Percentiles rank a stretch among this genome's conserved stretches.
These are phyloP conservation scores for Nyssa sinensis DNA, from an alignment of 148 eudicot genomes.

Conservation along the genomic window DNA sequence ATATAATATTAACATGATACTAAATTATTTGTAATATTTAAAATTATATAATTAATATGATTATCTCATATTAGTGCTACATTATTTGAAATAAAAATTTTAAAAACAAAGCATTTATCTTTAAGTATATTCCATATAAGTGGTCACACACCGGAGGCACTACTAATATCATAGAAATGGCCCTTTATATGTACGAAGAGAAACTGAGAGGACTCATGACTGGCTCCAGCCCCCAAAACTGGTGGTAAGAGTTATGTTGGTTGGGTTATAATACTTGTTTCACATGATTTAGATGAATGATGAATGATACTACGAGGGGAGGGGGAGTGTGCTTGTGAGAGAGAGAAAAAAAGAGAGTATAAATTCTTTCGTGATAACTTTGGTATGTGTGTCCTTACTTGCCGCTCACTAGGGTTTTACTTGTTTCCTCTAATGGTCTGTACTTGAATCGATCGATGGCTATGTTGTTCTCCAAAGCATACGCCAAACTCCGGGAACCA, in stretches of 20 bases:
- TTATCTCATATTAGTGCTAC: no score
- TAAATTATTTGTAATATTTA: no score
- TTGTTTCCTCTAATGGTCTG: slow-evolving; percentile 4
- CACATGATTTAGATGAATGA: not conserved
- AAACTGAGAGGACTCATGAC: not conserved
- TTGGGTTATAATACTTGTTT: not conserved
- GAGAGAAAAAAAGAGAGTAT: no score
- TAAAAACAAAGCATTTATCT: no score
- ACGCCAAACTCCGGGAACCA: no score
- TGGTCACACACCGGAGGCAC: not conserved
- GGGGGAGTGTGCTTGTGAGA: no score
- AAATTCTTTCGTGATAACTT: not conserved
- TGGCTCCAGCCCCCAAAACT: not conserved
- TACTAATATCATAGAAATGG: not conserved
- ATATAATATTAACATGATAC: no score
- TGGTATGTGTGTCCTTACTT: not conserved
- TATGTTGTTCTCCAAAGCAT: no score
- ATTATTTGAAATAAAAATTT: no score
- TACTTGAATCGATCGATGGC: not conserved
- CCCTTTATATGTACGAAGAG: no score
- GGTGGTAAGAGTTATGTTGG: not conserved
- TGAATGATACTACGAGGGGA: not conserved
- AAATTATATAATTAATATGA: no score
- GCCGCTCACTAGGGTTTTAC: not conserved
- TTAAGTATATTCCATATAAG: slow-evolving; percentile 3